Base-by-base conservation (phyloP, 2,329 filamentous ascomycete genomes). In the Aspergillus sp. region DNA sequence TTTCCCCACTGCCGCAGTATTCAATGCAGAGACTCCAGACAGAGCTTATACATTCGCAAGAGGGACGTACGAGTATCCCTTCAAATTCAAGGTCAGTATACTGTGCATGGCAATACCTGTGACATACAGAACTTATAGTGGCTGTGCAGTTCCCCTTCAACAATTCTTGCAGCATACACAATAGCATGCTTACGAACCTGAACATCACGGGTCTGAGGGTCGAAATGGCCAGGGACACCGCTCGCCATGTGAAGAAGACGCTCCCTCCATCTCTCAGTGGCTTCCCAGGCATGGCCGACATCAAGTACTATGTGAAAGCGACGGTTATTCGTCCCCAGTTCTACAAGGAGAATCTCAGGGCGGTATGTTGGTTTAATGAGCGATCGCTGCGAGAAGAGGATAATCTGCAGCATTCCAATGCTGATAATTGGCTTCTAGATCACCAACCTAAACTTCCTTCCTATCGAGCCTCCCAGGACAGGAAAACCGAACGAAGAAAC, bases 261-360 rank as follows among this genome's bases (percentile, higher is more conserved):
- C 82, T 99, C 10, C 95, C 95, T 5, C 95, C 95, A 0, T 96
- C 92, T 4, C 80, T 98, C 57, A 90, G 85, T n/a, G 92, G 91
- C 3, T 93, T 95, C 66, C 91, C 91, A 0, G 89, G 89, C 32
- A 87, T 93, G 75, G 94, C 93, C 21, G 92, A 96, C 76, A 93
- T 98, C 62, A 86, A 88, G 67, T 99, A 99, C 77, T 99, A 91
- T 73, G 84, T 98, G 72, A 99, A 99, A 75, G 92, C 90, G n/a
- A 98, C 95, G 0, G 88, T 98, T 5, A 91, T 92, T 70, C 84
- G 92, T n/a, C 92, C 92, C 0, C 88, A 90, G 13, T 83, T 97
- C 61, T 91, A 96, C 77, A 94, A 94, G 72, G 92, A 96, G 77
- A 97, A 97, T 70, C 90, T 92, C 75, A 83, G 93, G 67, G 72